A percentile compares a stretch with the other conserved stretches of the same genome.
These are phyloP conservation scores for Dendryphion nanum DNA, from an alignment of 2,329 filamentous ascomycete species.

Conservation along the genomic window DNA sequence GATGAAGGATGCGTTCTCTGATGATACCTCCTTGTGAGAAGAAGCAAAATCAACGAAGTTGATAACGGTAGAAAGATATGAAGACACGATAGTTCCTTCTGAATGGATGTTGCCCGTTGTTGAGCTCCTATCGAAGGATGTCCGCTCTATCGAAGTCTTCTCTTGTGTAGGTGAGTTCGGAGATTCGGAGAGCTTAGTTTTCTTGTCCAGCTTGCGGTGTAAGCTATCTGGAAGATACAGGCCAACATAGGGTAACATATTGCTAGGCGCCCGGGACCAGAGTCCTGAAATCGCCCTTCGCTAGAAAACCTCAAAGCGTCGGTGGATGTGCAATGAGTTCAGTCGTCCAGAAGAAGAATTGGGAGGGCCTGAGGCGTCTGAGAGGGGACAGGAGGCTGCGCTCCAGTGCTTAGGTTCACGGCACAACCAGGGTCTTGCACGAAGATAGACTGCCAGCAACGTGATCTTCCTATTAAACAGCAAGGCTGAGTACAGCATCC, in stretches of 20 bases:
- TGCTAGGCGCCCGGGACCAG: too few relatives aligned
- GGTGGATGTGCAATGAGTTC: too few relatives aligned
- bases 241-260: conserved; percentile 11
- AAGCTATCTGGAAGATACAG: conserved; percentile 20
- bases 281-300: too few relatives aligned
- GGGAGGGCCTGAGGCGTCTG: too few relatives aligned
- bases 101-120: conserved; percentile 1
- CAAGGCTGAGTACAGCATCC: too few relatives aligned
- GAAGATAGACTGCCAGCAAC: too few relatives aligned
- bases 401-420: too few relatives aligned
- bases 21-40: conserved; percentile 19
- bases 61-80: conserved; percentile 24
- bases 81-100: conserved; percentile 14
- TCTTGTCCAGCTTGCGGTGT: conserved; percentile 6
- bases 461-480: too few relatives aligned
- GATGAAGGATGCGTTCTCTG: conserved; percentile 23
- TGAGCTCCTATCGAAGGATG: conserved; percentile 5
- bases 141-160: conserved; percentile 6
- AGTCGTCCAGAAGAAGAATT: too few relatives aligned
- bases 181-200: conserved; percentile 4
- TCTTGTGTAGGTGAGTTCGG: background rate
- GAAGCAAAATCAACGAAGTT: conserved; percentile 26
- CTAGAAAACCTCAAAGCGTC: too few relatives aligned
- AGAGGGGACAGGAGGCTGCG: too few relatives aligned
- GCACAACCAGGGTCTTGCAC: too few relatives aligned